Evolutionary conservation across 371 early-diverging fungal genomes (phyloP), one percentile per base, ranked within the genome.

Genomic region (Mortierella sp.): DNA sequence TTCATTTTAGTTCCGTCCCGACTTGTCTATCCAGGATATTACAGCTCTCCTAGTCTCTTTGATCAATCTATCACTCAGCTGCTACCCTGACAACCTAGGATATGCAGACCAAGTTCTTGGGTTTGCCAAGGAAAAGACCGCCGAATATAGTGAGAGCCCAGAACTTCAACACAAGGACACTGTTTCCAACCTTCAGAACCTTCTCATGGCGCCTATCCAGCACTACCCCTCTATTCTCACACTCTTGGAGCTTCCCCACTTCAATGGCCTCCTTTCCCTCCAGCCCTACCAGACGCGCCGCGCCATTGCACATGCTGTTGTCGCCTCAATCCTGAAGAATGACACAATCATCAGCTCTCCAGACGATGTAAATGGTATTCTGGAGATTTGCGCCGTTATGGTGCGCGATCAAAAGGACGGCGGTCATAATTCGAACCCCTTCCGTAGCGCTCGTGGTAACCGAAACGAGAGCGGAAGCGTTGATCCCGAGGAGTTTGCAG

Each of bases 81-180:
- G 97, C 79, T 97, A 97, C 68, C 97, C 98, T 17, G 94, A 95
- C 17, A 89, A 90, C 32, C 75, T 95, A 29, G 93, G 90, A 42
- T 93, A 96, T 66, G 93, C 96, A 3, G 96, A 97, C 82, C 89
- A 91, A 75, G 93, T 98, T 47, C 86, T 98, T 29, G 92, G 89
- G 4, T 96, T 94, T 85, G 93, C 95, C 34, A 91, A 88, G 65
- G 90, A 85, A 32, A 89, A 90, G 76, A 85, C 89, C n/a, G 72
- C 83, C 26, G 89, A 89, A 15, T 88, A 85, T 61, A 78, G 57
- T 12, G 83, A 83, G 40, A 86, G 83, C 43, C 88, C 92, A 6
- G 92, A 89, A 32, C 82, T 91, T 6, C 88, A 90, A 70, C 85
- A 84, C 76, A 86, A 89, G 70, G 83, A 89, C 58, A 86, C 91